Evolutionary conservation across 345 rosid genomes (phyloP).

Genomic region (Viola odorata): DNA sequence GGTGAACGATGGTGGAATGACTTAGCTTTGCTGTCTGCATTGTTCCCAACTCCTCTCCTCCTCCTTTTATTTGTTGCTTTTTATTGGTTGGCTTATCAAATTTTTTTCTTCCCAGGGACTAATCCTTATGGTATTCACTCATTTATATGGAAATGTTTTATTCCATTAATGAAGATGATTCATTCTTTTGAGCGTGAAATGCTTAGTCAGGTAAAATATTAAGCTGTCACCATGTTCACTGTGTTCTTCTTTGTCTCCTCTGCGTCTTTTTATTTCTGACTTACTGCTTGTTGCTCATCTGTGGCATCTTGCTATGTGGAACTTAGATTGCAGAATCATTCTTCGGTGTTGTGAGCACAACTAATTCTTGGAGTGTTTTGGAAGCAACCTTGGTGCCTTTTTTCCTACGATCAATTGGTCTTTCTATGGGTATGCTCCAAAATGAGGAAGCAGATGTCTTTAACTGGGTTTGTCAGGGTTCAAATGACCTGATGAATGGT

Average conservation of each 20-base stretch:
- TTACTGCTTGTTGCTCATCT: not conserved
- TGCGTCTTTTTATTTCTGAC: slow-evolving; percentile 15
- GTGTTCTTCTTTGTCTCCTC: slow-evolving; percentile 5
- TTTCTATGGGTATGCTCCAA: slow-evolving; percentile 44
- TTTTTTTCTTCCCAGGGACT: slow-evolving; percentile 29
- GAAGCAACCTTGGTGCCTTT: slow-evolving; percentile 67
- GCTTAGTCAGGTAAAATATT: slow-evolving; percentile 55
- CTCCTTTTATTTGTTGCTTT: too few relatives aligned
- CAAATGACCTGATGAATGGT: slow-evolving; percentile 15
- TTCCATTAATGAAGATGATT: slow-evolving; percentile 61
- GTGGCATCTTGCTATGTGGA: slow-evolving; percentile 6
- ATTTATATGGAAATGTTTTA: slow-evolving; percentile 60
- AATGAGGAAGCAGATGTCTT: slow-evolving; percentile 41
- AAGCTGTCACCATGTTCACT: slow-evolving; percentile 1
- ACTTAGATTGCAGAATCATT: slow-evolving; percentile 55
- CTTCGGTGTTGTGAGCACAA: slow-evolving; percentile 52
- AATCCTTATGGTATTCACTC: slow-evolving; percentile 38
- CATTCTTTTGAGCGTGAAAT: slow-evolving; percentile 57
- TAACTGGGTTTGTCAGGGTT: slow-evolving; percentile 32
- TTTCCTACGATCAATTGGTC: slow-evolving; percentile 53
- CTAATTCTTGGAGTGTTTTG: slow-evolving; percentile 51
- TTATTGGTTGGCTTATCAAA: slow-evolving; percentile 1
- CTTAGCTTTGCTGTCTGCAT: too few relatives aligned
- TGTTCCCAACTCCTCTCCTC: too few relatives aligned
- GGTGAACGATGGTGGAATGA: not conserved